Percentiles rank a stretch among this genome's conserved stretches.
Conservation (phyloP, 768 basidiomycete genomes). For the Rhodotorula babjevae region DNA sequence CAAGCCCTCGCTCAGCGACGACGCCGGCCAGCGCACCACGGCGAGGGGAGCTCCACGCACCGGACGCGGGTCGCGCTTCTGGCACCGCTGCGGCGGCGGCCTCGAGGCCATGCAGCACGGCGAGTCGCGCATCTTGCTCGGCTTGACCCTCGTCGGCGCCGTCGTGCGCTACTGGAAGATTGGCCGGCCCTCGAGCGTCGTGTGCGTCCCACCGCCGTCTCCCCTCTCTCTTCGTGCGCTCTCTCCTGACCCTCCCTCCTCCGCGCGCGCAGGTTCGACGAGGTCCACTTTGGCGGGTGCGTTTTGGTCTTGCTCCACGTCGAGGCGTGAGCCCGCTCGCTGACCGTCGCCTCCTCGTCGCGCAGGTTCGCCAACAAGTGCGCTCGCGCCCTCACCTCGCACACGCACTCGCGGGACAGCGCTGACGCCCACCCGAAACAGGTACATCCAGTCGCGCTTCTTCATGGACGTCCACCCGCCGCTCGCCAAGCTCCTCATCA, state of each 20-base stretch:
- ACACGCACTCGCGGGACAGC: background rate
- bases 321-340: background rate
- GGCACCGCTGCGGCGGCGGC: constrained; percentile 29
- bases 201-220: too few species aligned
- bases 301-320: background rate
- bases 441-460: constrained; percentile 38
- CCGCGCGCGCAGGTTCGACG: constrained; percentile 72
- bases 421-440: background rate
- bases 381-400: background rate
- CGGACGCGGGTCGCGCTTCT: background rate
- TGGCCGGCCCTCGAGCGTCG: constrained; percentile 81
- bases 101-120: constrained; percentile 46
- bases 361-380: constrained; percentile 42
- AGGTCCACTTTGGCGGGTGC: constrained; percentile 95
- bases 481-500: constrained; percentile 89
- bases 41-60: background rate
- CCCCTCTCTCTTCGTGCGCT: constrained; percentile 46
- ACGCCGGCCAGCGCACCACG: background rate
- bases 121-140: constrained; percentile 70
- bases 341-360: too few species aligned
- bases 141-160: constrained; percentile 64
- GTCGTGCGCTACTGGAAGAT: constrained; percentile 82
- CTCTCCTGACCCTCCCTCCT: background rate
- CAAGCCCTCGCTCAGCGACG: background rate
- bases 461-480: constrained; percentile 86